Evolutionary conservation across 2,329 filamentous ascomycete species (phyloP).

Genomic region (Lasiodiplodia sp.): DNA sequence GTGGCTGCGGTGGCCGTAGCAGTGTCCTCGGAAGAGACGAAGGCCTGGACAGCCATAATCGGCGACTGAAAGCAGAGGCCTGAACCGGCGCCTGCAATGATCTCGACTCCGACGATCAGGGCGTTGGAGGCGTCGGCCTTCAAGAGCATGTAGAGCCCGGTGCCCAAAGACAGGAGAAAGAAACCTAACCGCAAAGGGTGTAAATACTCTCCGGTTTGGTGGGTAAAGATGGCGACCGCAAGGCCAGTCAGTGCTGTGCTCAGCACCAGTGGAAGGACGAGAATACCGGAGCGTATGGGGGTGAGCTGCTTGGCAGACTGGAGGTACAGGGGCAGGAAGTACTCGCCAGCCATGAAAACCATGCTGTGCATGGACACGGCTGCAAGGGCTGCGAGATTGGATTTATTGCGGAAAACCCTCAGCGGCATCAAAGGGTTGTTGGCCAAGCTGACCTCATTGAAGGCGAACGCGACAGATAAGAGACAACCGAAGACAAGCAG

Average conservation of each 20-base stretch:
- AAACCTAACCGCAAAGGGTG: no score
- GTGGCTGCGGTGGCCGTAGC: slow-evolving; percentile 62
- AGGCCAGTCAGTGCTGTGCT: no score
- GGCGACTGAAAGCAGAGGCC: slow-evolving; percentile 49
- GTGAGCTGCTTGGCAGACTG: slow-evolving; percentile 70
- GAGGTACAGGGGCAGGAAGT: slow-evolving; percentile 77
- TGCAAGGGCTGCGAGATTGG: slow-evolving; percentile 64
- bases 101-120: slow-evolving; percentile 56
- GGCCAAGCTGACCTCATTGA: slow-evolving; percentile 67
- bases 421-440: slow-evolving; percentile 73
- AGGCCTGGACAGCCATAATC: slow-evolving; percentile 63
- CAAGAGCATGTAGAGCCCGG: slow-evolving; percentile 46
- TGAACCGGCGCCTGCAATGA: slow-evolving; percentile 58
- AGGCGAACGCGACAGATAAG: slow-evolving; percentile 61
- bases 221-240: no score
- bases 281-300: slow-evolving; percentile 66
- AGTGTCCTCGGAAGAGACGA: slow-evolving; percentile 57
- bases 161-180: slow-evolving; percentile 30
- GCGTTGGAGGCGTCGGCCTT: slow-evolving; percentile 40
- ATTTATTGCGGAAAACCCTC: slow-evolving; percentile 63
- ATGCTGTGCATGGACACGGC: slow-evolving; percentile 58
- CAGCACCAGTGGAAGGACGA: not conserved
- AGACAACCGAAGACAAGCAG: slow-evolving; percentile 60
- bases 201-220: no score
- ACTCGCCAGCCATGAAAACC: slow-evolving; percentile 68